Base-by-base conservation (phyloP, 1,284 basidiomycete genomes). In the Kalmanozyma brasiliensis region DNA sequence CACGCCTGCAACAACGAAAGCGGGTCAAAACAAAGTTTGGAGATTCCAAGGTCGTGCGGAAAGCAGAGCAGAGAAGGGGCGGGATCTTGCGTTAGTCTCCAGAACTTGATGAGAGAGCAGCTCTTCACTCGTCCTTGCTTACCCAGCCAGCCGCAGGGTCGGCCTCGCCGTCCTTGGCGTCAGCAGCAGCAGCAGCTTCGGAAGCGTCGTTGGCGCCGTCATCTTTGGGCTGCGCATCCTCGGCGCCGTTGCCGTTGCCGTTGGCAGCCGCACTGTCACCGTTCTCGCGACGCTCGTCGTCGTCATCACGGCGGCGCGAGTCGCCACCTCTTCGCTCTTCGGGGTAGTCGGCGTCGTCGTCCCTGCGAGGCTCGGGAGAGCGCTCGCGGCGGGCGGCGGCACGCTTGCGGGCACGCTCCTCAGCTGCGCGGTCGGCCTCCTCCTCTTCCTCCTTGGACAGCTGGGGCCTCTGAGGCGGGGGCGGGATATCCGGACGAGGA, bases 351-450 rank as follows among this genome's bases (percentile, higher is more conserved):
- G 52, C 61, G 24, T 61, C 47, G 35, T 49, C 55, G 19, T 61
- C 62, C 17, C 68, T 52, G 23, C 58, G 49, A 45, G 62, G 43
- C 24, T 46, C 58, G n/a, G 68, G 68, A 35, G 68, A 71, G 33
- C 49, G 58, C 37, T 70, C 66, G 23, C 66, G 53, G 11, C 67
- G 61, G n/a, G 47, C 17, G 13, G 53, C 68, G 14, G 68, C 68
- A 45, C 68, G 57, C 24, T 36, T 56, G 23, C 68, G 62, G 20
- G 68, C 68, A 26, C 68, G 57, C 46, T 71, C 68, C 38, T 71
- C 68, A 8, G 68, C 68, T 20, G 68, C 63, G 10, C 68, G 62
- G 37, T 71, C 68, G 13, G 68, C 68, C 43, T 66, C 68, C 36
- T 71, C 63, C 19, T 66, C 41, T 43, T 71, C 68, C 38, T 66